Conservation (phyloP, 768 basidiomycete genomes). For the Lactarius pseudohatsudake region DNA sequence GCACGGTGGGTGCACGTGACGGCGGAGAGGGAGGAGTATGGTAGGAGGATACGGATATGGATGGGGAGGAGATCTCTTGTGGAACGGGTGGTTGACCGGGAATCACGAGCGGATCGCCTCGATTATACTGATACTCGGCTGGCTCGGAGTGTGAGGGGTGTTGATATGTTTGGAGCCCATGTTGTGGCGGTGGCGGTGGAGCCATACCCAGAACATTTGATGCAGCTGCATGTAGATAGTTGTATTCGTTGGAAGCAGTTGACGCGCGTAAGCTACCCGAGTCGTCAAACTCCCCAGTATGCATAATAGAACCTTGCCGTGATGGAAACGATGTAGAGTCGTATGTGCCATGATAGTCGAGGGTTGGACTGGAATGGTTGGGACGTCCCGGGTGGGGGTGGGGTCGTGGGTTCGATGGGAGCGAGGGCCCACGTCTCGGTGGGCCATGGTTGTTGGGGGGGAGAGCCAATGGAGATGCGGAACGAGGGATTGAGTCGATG, state of each 20-base stretch:
- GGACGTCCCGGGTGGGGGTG: constrained; percentile 17
- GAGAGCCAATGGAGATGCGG: constrained; percentile 58
- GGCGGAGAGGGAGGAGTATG: constrained; percentile 5
- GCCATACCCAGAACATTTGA: constrained; percentile 80
- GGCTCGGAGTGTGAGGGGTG: constrained; percentile 24
- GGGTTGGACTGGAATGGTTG: neutral
- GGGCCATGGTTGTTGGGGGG: constrained; percentile 32
- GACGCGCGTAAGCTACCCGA: neutral
- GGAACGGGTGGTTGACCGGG: constrained; percentile 28
- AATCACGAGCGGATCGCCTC: constrained; percentile 3
- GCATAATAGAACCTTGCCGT: constrained; percentile 8
- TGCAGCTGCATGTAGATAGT: constrained; percentile 69
- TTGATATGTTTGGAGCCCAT: constrained; percentile 20
- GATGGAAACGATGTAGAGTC: constrained; percentile 6
- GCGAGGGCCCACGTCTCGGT: constrained; percentile 28
- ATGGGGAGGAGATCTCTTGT: constrained; percentile 5
- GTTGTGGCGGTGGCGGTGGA: constrained; percentile 53
- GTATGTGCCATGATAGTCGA: constrained; percentile 18
- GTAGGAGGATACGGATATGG: constrained; percentile 9
- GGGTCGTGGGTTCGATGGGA: constrained; percentile 41
- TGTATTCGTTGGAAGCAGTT: constrained; percentile 42
- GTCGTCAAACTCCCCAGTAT: constrained; percentile 17
- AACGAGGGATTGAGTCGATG: constrained; percentile 52
- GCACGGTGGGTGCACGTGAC: constrained; percentile 29
- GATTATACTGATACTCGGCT: constrained; percentile 21